Percentiles rank a stretch among this genome's conserved stretches.
Conservation (phyloP, 192 early-diverging fungal genomes). For the Chytriomyces hyalinus region DNA sequence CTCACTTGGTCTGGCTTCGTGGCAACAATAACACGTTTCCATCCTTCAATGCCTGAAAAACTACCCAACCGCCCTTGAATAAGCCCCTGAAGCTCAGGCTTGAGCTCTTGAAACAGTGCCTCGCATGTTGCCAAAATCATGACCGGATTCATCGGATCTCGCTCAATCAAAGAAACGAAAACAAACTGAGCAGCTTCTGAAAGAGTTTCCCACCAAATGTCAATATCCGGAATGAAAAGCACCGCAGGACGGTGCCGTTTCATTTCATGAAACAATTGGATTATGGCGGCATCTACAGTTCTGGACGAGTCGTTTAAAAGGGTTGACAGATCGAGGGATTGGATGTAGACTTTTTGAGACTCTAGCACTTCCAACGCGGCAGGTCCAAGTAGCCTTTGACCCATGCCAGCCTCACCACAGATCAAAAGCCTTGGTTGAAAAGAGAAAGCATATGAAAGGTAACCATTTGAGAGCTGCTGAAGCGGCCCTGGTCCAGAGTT, state of each 20-base stretch:
- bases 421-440: constrained; percentile 69
- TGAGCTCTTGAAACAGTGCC: constrained; percentile 41
- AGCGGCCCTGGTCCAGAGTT: not conserved
- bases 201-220: constrained; percentile 58
- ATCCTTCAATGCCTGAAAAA: constrained; percentile 25
- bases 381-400: constrained; percentile 59
- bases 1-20: constrained; percentile 23
- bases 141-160: constrained; percentile 57
- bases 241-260: constrained; percentile 64
- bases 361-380: constrained; percentile 64
- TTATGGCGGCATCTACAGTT: constrained; percentile 56
- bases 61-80: constrained; percentile 11
- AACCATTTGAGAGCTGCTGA: not conserved
- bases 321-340: constrained; percentile 60
- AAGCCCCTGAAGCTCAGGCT: constrained; percentile 31
- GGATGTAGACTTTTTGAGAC: constrained; percentile 55
- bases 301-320: constrained; percentile 41
- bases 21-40: constrained; percentile 29
- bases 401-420: constrained; percentile 63
- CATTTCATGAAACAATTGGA: constrained; percentile 64
- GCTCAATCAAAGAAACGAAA: constrained; percentile 57
- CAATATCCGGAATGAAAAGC: constrained; percentile 62
- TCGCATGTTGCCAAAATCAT: constrained; percentile 64
- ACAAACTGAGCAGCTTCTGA: constrained; percentile 47
- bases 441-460: constrained; percentile 35